A percentile compares a stretch with the other conserved stretches of the same genome.
Evolutionary conservation across 257 asterid genomes (phyloP).

Genomic region (Scutellaria galericulata): DNA sequence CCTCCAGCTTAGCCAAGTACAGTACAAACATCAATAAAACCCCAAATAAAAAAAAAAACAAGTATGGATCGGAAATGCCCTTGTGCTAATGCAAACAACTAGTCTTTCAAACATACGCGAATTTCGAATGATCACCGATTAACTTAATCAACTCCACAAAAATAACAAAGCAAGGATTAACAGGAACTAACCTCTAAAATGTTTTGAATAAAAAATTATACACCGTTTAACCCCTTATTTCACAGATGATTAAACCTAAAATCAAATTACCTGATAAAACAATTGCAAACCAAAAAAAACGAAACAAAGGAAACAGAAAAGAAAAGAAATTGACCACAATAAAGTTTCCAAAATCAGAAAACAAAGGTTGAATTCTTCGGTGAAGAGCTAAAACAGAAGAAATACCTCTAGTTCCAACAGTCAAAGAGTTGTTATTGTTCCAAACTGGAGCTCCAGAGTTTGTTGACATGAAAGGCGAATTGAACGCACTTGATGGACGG

Average conservation of each 20-base stretch:
- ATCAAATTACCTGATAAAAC: constrained; percentile 2
- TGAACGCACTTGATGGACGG: constrained; percentile 85
- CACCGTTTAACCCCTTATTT: constrained; percentile 1
- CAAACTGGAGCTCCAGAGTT: constrained; percentile 91
- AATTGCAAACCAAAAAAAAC: background rate
- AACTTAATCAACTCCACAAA: background rate
- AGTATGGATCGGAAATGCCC: background rate
- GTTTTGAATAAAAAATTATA: background rate
- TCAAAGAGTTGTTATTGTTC: constrained; percentile 81
- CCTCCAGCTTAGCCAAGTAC: background rate
- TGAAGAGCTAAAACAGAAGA: background rate
- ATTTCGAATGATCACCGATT: background rate
- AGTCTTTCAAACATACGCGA: background rate
- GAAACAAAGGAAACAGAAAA: background rate
- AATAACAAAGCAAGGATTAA: background rate
- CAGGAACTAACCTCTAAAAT: background rate
- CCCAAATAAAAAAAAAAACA: background rate
- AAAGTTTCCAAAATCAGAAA: background rate
- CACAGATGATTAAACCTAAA: background rate
- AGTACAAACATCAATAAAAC: background rate
- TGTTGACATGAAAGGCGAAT: constrained; percentile 80
- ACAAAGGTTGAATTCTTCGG: background rate
- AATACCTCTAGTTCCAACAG: constrained; percentile 89
- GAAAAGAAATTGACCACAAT: background rate
- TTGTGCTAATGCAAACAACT: background rate